Percentiles rank a stretch among this genome's conserved stretches.
Evolutionary conservation across 176 grass and related monocot genomes (phyloP).

Genomic region (Carex kokanica): DNA sequence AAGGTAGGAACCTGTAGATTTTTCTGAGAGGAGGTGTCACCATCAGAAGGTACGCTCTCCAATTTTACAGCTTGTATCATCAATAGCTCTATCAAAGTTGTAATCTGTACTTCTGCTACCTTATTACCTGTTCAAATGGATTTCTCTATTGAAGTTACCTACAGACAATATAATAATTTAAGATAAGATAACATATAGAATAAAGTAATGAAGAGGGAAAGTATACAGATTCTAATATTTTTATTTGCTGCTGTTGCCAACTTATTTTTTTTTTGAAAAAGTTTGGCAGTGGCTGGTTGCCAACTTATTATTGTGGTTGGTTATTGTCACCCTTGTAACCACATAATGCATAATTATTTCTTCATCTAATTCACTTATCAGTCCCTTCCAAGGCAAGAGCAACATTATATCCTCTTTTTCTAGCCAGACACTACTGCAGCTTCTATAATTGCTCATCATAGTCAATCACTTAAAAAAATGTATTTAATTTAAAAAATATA

Average conservation of each 20-base stretch:
- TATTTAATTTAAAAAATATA: background rate
- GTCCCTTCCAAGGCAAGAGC: background rate
- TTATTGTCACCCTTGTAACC: background rate
- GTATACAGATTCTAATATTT: background rate
- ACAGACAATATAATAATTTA: background rate
- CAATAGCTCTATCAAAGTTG: constrained; percentile 84
- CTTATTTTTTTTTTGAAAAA: no score
- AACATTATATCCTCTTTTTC: background rate
- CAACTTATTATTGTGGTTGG: constrained; percentile 1
- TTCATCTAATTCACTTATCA: background rate
- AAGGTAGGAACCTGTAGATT: constrained; percentile 66
- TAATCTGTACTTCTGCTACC: constrained; percentile 91
- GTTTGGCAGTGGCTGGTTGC: no score
- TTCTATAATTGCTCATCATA: constrained; percentile 8
- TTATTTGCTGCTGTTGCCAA: background rate
- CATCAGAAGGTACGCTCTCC: constrained; percentile 60
- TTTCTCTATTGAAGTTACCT: constrained; percentile 78
- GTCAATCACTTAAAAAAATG: background rate
- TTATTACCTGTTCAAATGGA: constrained; percentile 65
- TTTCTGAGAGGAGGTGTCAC: constrained; percentile 54
- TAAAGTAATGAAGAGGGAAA: background rate
- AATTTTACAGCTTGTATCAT: constrained; percentile 93
- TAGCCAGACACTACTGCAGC: background rate
- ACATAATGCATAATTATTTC: background rate
- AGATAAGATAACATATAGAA: background rate